A percentile compares a stretch with the other conserved stretches of the same genome.
These are phyloP conservation scores for Balakata baccata DNA, from an alignment of 345 rosid species.

Conservation along the genomic window DNA sequence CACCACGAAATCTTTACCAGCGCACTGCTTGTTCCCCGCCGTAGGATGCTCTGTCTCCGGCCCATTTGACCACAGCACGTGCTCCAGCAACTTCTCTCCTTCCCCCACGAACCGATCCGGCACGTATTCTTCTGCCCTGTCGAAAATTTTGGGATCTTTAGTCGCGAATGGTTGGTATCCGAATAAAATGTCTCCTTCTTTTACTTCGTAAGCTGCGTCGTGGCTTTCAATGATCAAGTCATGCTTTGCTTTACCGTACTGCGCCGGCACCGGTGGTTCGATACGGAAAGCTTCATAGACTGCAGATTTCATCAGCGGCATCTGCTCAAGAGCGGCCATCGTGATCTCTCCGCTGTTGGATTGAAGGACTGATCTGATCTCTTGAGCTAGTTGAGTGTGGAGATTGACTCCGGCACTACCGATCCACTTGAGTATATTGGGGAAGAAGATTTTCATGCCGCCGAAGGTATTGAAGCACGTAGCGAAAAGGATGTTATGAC, in stretches of 20 bases:
- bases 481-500: constrained; percentile 74
- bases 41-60: constrained; percentile 68
- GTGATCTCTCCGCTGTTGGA: constrained; percentile 66
- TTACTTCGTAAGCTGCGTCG: constrained; percentile 65
- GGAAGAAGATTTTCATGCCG: constrained; percentile 67
- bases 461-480: constrained; percentile 90
- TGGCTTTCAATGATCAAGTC: constrained; percentile 76
- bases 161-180: constrained; percentile 93
- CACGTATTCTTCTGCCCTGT: constrained; percentile 65
- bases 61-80: constrained; percentile 93
- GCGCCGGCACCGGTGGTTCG: constrained; percentile 79
- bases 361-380: constrained; percentile 61
- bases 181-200: constrained; percentile 71
- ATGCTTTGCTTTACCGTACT: constrained; percentile 64
- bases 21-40: constrained; percentile 71
- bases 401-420: constrained; percentile 62
- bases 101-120: constrained; percentile 72
- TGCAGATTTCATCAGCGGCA: constrained; percentile 75
- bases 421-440: constrained; percentile 60
- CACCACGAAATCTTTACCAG: constrained; percentile 82
- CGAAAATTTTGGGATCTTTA: constrained; percentile 70
- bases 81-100: constrained; percentile 58
- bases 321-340: constrained; percentile 64
- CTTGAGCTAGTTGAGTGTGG: constrained; percentile 61
- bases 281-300: constrained; percentile 80